Evolutionary conservation across 164 flowering plant species (phyloP).

Genomic region (Tetracentron sinense): DNA sequence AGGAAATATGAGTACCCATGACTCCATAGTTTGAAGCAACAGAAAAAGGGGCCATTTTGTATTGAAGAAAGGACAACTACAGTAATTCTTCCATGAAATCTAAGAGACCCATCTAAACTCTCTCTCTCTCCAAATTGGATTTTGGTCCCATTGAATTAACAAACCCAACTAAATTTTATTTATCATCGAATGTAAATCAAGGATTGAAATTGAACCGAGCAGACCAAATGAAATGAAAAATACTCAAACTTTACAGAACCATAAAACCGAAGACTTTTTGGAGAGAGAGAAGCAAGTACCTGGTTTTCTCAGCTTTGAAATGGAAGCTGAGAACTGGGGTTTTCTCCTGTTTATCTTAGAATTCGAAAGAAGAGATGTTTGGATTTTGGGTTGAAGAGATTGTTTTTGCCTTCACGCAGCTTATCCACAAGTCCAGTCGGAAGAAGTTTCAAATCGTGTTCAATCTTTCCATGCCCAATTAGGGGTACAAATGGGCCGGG

Average conservation of each 20-base stretch:
- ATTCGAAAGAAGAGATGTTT: background rate
- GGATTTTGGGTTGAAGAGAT: background rate
- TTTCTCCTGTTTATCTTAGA: background rate
- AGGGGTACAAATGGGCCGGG: too few species aligned
- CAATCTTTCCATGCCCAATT: too few species aligned
- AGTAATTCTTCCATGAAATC: constrained; percentile 1
- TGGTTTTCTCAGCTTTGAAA: constrained; percentile 1
- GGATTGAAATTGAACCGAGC: background rate
- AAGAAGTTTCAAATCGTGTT: too few species aligned
- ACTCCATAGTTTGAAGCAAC: constrained; percentile 32
- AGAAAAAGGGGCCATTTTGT: constrained; percentile 37
- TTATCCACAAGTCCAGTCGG: constrained; percentile 8
- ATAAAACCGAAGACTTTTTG: constrained; percentile 1
- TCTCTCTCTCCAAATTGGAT: background rate
- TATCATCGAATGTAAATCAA: background rate
- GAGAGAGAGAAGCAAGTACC: constrained; percentile 2
- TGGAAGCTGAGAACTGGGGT: background rate
- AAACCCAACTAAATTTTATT: background rate
- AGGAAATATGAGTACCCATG: constrained; percentile 18
- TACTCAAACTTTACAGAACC: background rate
- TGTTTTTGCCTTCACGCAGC: background rate
- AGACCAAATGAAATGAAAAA: background rate
- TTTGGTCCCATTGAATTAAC: background rate
- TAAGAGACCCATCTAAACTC: constrained; percentile 8
- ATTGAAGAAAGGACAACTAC: constrained; percentile 7